Conservation (phyloP, 208 protist genomes). For the Polymyxa betae region DNA sequence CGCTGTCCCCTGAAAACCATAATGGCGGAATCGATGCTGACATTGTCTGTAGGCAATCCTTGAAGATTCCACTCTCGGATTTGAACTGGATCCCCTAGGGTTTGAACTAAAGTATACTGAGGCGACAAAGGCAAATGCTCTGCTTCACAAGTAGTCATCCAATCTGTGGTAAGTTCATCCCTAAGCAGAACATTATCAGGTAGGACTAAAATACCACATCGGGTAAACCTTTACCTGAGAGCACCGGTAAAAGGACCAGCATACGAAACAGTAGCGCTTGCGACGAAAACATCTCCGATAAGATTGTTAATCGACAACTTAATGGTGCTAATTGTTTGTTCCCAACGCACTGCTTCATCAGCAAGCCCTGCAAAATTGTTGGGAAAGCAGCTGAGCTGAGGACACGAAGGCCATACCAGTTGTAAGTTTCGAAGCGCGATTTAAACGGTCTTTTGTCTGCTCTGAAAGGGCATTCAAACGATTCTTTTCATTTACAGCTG, state of each 20-base stretch:
- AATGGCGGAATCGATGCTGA: constrained; percentile 92
- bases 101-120: constrained; percentile 78
- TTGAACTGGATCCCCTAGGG: constrained; percentile 88
- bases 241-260: constrained; percentile 87
- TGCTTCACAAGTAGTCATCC: constrained; percentile 66
- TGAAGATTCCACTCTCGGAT: constrained; percentile 94
- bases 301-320: constrained; percentile 74
- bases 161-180: constrained; percentile 61
- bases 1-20: constrained; percentile 66
- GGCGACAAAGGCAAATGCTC: constrained; percentile 70
- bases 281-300: constrained; percentile 88
- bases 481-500: constrained; percentile 42
- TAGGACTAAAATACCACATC: not conserved
- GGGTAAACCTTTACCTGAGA: constrained; percentile 66
- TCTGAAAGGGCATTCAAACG: constrained; percentile 53
- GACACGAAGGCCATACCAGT: not conserved
- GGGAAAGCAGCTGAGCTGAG: constrained; percentile 68
- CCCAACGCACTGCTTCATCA: constrained; percentile 90
- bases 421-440: constrained; percentile 90
- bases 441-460: constrained; percentile 76
- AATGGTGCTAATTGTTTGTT: constrained; percentile 82
- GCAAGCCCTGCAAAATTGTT: constrained; percentile 84
- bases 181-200: not conserved
- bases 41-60: constrained; percentile 90
- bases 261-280: constrained; percentile 90